Evolutionary conservation across 352 stramenopile species (phyloP).

Genomic region (Phytophthora ramorum): DNA sequence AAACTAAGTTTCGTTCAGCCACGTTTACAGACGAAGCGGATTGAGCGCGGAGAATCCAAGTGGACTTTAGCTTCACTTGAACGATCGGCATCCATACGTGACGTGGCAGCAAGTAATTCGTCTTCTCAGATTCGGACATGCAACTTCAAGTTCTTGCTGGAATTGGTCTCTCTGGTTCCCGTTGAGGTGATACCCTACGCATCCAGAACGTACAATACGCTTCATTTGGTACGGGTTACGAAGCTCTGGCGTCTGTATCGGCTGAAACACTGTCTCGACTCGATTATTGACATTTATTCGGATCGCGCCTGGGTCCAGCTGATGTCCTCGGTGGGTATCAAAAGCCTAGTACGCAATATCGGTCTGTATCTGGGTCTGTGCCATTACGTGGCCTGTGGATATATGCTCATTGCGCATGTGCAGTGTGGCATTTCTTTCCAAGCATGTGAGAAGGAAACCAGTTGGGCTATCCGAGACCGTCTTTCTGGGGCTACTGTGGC

Average conservation of each 20-base stretch:
- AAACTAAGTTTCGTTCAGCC: background rate
- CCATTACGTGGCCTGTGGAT: conserved; percentile 72
- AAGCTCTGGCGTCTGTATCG: conserved; percentile 70
- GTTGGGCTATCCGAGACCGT: conserved; percentile 65
- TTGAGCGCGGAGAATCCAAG: conserved; percentile 15
- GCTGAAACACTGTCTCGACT: conserved; percentile 39
- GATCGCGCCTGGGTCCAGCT: conserved; percentile 51
- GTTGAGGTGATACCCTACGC: conserved; percentile 58
- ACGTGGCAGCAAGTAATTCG: conserved; percentile 2
- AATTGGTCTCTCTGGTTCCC: conserved; percentile 60
- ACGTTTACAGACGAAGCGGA: background rate
- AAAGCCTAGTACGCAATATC: conserved; percentile 54
- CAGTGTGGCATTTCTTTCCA: conserved; percentile 65
- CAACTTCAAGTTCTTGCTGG: conserved; percentile 51
- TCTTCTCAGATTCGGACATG: conserved; percentile 3
- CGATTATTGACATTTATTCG: conserved; percentile 61
- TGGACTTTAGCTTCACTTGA: conserved; percentile 29
- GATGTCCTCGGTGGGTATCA: conserved; percentile 66
- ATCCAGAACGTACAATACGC: conserved; percentile 47
- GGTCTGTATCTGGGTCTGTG: conserved; percentile 39
- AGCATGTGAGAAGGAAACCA: conserved; percentile 57
- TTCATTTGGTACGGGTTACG: conserved; percentile 67
- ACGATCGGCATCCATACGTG: background rate
- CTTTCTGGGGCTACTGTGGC: conserved; percentile 46
- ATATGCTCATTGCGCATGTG: conserved; percentile 71